phyloP scores from a whole-genome alignment of 2,329 filamentous ascomycete genomes.

The Venturia aucupariae region DNA sequence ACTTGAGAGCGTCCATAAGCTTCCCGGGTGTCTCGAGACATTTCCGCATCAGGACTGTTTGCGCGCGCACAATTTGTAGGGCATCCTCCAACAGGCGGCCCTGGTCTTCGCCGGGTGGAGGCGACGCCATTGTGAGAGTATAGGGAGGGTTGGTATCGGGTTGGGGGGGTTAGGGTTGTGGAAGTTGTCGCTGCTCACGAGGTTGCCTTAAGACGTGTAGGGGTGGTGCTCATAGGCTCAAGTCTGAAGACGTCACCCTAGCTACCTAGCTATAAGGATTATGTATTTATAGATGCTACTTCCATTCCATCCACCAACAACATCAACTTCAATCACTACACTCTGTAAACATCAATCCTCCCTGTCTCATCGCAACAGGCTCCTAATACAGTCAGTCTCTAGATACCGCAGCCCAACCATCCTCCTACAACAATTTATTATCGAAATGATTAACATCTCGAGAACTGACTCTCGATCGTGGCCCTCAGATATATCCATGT shows the following conservation, averaged over 20 bases:
- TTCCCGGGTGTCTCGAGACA: slow-evolving; percentile 95
- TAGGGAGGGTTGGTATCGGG: neutral
- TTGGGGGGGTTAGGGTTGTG: neutral
- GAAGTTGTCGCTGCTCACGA: neutral
- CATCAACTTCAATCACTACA: no score
- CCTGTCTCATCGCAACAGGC: no score
- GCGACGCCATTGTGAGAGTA: slow-evolving; percentile 26
- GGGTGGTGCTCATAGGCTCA: neutral
- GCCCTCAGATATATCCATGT: no score
- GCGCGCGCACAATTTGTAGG: slow-evolving; percentile 88
- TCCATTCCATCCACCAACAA: neutral
- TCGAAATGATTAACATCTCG: no score
- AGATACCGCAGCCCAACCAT: no score
- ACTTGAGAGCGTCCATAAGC: slow-evolving; percentile 99
- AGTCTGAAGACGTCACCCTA: neutral
- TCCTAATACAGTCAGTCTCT: no score
- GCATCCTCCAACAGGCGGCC: slow-evolving; percentile 96
- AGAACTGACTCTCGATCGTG: no score
- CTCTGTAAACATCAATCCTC: no score
- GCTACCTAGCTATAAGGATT: no score
- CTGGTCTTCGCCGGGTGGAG: slow-evolving; percentile 47
- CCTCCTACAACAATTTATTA: no score
- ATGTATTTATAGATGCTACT: neutral
- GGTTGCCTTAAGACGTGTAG: neutral
- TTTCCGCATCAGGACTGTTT: slow-evolving; percentile 94